Evolutionary conservation across 345 rosid species (phyloP), one percentile per base, ranked within the genome.

Genomic region (Brassica rapa): DNA sequence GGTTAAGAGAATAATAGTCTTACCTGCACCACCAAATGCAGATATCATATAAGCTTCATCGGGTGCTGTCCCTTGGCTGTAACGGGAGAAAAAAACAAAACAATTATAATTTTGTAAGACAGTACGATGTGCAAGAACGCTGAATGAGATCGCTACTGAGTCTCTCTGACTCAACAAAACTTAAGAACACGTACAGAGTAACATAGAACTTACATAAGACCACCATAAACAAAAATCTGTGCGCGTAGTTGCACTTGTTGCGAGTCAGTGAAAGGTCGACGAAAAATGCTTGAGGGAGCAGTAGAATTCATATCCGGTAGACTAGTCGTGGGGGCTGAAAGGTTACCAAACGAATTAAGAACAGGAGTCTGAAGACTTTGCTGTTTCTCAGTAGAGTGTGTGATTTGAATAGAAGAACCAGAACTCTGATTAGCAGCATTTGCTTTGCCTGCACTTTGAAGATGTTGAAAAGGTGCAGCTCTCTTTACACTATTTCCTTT

Each of bases 161-260:
- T 55, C 61, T 73, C 70, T 46, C 59, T 16, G 39, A 61, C 71
- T 74, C 53, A 53, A 62, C 60, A 68, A 67, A 64, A 79, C 70
- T 60, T 66, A 4, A 53, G 55, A 74, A 19, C 46, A 66, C 8
- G 53, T 46, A 57, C 21, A 64, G 68, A 59, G 24, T 57, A 81
- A 32, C 56, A 56, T 24, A 77, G 21, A 64, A 84, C 97, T 80
- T 82, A 96, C 99, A 96, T 96, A 80, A 96, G 82, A 76, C 95
- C 89, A 71, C 99, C 99, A 76, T 96, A 96, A 72, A 93, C 99
- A 86, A 96, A 90, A 73, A 96, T 96, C 87, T 96, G 99, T 67
- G 99, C 92, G 55, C 99, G 99, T 76, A 96, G 85, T 82, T 96
- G 98, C 85, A 93, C 92, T 96, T 96, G 99, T 79, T 96, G 99